Evolutionary conservation across 2,329 filamentous ascomycete genomes (phyloP).

Genomic region (Trichoderma pleuroti): DNA sequence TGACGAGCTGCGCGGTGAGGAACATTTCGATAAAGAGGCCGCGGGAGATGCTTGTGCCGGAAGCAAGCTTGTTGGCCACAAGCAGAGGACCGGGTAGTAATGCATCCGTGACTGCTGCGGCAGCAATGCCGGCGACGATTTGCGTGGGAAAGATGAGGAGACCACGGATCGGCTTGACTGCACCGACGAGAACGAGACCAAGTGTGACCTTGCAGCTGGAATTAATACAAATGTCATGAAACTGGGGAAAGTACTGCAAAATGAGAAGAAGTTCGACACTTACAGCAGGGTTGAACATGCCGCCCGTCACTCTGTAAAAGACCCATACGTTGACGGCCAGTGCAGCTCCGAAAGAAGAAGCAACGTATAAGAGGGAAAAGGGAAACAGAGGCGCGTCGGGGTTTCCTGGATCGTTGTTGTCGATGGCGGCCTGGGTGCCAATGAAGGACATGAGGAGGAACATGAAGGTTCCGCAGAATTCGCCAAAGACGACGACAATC

Average conservation of each 20-base stretch:
- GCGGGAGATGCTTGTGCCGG: slow-evolving; percentile 49
- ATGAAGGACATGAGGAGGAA: slow-evolving; percentile 47
- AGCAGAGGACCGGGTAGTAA: slow-evolving; percentile 56
- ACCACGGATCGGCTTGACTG: slow-evolving; percentile 51
- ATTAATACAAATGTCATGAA: neutral
- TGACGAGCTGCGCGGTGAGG: slow-evolving; percentile 59
- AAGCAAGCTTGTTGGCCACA: slow-evolving; percentile 54
- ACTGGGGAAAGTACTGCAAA: neutral
- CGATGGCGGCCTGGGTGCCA: slow-evolving; percentile 38
- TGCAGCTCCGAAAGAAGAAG: slow-evolving; percentile 47
- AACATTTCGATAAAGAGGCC: slow-evolving; percentile 67
- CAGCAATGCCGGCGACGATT: slow-evolving; percentile 55
- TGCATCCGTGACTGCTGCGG: slow-evolving; percentile 54
- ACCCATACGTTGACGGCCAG: slow-evolving; percentile 54
- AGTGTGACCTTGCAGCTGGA: slow-evolving; percentile 46
- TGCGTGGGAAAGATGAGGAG: slow-evolving; percentile 54
- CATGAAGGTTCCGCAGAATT: slow-evolving; percentile 53
- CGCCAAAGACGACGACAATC: slow-evolving; percentile 35
- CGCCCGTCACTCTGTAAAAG: slow-evolving; percentile 53
- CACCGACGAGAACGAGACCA: slow-evolving; percentile 56
- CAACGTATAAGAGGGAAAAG: slow-evolving; percentile 46
- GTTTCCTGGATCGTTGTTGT: slow-evolving; percentile 30
- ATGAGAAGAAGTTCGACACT: slow-evolving; percentile 22
- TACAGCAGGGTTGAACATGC: slow-evolving; percentile 51
- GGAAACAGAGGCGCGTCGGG: slow-evolving; percentile 31